Conservation (phyloP, 148 eudicot species). For the Rhododendron kiyosumense region DNA sequence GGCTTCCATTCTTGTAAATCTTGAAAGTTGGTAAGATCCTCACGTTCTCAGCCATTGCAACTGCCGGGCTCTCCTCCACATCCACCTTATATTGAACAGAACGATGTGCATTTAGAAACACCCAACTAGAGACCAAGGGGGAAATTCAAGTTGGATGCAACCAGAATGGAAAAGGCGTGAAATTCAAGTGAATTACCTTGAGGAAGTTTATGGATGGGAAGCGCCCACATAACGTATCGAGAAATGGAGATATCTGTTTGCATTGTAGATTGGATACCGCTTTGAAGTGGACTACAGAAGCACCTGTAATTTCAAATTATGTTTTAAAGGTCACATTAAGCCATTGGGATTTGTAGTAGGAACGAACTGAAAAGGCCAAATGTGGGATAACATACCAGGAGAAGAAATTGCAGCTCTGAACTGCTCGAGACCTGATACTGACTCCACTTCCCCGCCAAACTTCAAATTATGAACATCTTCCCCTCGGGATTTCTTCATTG, state of each 20-base stretch:
- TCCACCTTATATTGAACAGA: slow-evolving; percentile 48
- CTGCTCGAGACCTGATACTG: slow-evolving; percentile 56
- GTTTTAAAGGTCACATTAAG: background rate
- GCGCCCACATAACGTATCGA: slow-evolving; percentile 52
- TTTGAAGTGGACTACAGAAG: slow-evolving; percentile 65
- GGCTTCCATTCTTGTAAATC: slow-evolving; percentile 69
- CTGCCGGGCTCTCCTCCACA: slow-evolving; percentile 47
- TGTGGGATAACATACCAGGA: slow-evolving; percentile 34
- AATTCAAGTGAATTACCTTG: slow-evolving; percentile 33
- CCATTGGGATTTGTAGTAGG: background rate
- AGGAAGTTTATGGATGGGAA: slow-evolving; percentile 75
- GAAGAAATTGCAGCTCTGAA: slow-evolving; percentile 67
- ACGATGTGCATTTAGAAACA: background rate
- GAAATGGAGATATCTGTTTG: slow-evolving; percentile 49
- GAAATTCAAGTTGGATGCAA: background rate
- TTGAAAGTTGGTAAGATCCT: slow-evolving; percentile 74
- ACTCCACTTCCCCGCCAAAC: slow-evolving; percentile 76
- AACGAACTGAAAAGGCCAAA: background rate
- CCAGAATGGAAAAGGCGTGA: background rate
- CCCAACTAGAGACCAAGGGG: background rate
- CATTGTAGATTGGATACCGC: slow-evolving; percentile 40
- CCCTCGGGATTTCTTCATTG: slow-evolving; percentile 70
- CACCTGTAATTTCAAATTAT: slow-evolving; percentile 36
- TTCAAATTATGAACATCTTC: slow-evolving; percentile 76
- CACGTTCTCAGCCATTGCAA: slow-evolving; percentile 63